Conservation (phyloP, 2,329 filamentous ascomycete genomes). For the Truncatella angustata region DNA sequence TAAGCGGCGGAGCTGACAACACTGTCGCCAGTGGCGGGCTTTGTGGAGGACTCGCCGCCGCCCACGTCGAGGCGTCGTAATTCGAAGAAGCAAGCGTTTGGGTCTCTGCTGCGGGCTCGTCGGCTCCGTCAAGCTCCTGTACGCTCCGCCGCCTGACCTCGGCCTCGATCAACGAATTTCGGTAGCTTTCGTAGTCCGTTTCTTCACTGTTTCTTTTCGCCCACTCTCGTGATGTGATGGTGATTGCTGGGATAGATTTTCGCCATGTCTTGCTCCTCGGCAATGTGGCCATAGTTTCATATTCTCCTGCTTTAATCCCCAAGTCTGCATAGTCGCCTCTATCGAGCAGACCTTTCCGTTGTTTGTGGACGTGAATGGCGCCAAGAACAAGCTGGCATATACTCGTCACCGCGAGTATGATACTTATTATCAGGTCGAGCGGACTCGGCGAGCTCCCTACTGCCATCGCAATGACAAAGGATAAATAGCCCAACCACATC, state of each 20-base stretch:
- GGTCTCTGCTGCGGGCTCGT: neutral
- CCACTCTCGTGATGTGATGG: neutral
- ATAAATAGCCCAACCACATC: conserved; percentile 14
- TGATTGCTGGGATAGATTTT: conserved; percentile 1
- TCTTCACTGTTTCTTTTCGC: neutral
- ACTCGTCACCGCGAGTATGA: conserved; percentile 12
- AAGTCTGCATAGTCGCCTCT: neutral
- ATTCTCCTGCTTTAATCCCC: neutral
- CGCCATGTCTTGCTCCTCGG: conserved; percentile 3
- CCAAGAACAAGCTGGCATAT: conserved; percentile 12
- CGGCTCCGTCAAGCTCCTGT: neutral
- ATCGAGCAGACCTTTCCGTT: conserved; percentile 7
- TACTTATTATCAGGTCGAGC: conserved; percentile 10
- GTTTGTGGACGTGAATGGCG: conserved; percentile 12
- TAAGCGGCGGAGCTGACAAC: neutral
- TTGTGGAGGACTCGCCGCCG: neutral
- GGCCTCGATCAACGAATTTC: neutral
- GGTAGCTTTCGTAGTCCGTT: conserved; percentile 1
- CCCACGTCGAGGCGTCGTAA: neutral
- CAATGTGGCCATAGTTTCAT: neutral
- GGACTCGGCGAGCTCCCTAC: neutral
- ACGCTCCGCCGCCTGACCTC: neutral
- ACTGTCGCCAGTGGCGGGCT: neutral
- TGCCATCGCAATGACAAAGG: conserved; percentile 9
- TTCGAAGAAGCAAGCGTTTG: conserved; percentile 1